These are phyloP conservation scores for Penicillium waksmanii DNA, from an alignment of 495 filamentous ascomycete genomes.

Conservation along the genomic window DNA sequence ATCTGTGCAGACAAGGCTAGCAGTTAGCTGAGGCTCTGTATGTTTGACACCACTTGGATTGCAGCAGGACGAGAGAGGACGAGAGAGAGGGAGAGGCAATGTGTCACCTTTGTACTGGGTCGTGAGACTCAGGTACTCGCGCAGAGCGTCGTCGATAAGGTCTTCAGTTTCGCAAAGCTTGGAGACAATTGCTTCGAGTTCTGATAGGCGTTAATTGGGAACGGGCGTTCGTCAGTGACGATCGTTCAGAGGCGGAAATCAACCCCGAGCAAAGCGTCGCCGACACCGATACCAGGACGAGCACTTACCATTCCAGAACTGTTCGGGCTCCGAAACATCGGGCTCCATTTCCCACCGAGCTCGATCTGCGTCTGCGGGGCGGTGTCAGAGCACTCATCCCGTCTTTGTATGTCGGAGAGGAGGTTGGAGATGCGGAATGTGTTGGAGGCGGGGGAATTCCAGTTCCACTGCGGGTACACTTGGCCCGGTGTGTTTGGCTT, in stretches of 20 bases:
- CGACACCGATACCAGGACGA: no score
- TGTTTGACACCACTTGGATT: background rate
- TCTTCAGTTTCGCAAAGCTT: slow-evolving; percentile 73
- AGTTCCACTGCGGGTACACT: slow-evolving; percentile 21
- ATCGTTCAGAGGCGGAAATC: slow-evolving; percentile 14
- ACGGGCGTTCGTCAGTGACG: slow-evolving; percentile 8
- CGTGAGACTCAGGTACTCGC: slow-evolving; percentile 79
- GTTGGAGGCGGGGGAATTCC: slow-evolving; percentile 28
- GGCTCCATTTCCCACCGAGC: slow-evolving; percentile 52
- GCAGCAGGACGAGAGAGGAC: background rate
- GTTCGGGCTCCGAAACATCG: slow-evolving; percentile 79
- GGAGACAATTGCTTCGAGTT: slow-evolving; percentile 79
- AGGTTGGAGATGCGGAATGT: slow-evolving; percentile 33
- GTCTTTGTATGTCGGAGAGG: slow-evolving; percentile 31
- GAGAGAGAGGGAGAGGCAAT: background rate
- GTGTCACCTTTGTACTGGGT: slow-evolving; percentile 69
- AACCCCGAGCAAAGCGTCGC: background rate
- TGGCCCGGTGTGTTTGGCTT: background rate
- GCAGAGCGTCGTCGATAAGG: slow-evolving; percentile 82
- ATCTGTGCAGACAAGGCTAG: slow-evolving; percentile 46
- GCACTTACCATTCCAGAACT: slow-evolving; percentile 86
- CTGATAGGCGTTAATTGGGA: slow-evolving; percentile 47
- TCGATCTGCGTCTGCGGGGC: slow-evolving; percentile 41
- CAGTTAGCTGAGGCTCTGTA: background rate
- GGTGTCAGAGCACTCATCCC: slow-evolving; percentile 47